Percentiles rank a stretch among this genome's conserved stretches.
phyloP scores from a whole-genome alignment of 1,139 yeast species.

The Zygosaccharomyces sapae region DNA sequence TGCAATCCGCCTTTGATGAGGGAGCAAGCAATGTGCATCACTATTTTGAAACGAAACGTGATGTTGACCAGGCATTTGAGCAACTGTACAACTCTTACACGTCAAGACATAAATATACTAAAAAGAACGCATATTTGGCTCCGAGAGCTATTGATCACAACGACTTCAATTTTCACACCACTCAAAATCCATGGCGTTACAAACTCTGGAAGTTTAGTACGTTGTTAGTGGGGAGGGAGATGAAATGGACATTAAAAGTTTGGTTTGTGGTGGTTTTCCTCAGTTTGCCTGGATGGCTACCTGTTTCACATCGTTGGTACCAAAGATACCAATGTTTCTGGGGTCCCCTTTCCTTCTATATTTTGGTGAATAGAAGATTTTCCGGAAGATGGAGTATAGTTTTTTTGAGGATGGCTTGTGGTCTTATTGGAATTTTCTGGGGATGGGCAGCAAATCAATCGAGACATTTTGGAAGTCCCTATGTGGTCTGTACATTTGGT shows the following conservation, averaged over 20 bases:
- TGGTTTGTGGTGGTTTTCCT: constrained; percentile 39
- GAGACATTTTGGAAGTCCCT: constrained; percentile 38
- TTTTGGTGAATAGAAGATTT: constrained; percentile 42
- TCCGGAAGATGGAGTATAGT: constrained; percentile 42
- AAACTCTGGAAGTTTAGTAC: constrained; percentile 40
- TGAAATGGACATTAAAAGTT: constrained; percentile 44
- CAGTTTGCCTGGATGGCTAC: constrained; percentile 44
- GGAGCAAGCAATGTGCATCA: constrained; percentile 45
- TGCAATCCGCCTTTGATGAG: constrained; percentile 44
- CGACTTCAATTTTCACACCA: constrained; percentile 40
- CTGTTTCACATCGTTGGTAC: constrained; percentile 42
- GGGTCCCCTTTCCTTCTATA: constrained; percentile 41
- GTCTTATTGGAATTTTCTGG: constrained; percentile 44
- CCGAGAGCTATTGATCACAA: constrained; percentile 40
- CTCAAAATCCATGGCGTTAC: constrained; percentile 36
- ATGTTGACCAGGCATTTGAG: constrained; percentile 48
- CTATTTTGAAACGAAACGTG: constrained; percentile 42
- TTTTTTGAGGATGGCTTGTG: constrained; percentile 36
- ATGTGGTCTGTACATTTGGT: constrained; percentile 42
- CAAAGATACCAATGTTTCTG: constrained; percentile 43
- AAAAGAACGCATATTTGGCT: constrained; percentile 14
- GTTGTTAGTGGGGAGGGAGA: constrained; percentile 38
- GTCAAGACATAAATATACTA: constrained; percentile 33
- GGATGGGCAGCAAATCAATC: constrained; percentile 45
- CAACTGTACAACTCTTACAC: constrained; percentile 42